These are phyloP conservation scores for Jacaranda copaia DNA, from an alignment of 257 asterid genomes.

Conservation along the genomic window DNA sequence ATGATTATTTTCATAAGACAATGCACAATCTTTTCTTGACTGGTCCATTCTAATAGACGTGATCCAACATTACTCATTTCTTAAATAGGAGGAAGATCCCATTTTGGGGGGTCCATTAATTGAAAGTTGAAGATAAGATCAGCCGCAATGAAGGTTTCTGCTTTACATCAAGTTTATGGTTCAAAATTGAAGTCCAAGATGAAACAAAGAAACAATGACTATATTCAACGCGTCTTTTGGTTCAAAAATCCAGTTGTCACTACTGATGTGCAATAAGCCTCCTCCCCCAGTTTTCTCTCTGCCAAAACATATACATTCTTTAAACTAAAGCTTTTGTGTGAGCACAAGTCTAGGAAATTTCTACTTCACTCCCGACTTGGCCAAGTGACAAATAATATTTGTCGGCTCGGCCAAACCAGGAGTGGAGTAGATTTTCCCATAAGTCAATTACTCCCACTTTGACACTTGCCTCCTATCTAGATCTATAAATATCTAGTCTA, in stretches of 20 bases:
- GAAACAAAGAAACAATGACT: too few relatives aligned
- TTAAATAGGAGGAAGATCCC: neutral
- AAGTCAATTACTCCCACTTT: neutral
- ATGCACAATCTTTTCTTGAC: neutral
- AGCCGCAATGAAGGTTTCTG: neutral
- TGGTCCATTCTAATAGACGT: neutral
- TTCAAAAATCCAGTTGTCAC: conserved; percentile 8
- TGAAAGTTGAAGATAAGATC: conserved; percentile 25
- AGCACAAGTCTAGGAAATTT: too few relatives aligned
- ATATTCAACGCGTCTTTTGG: conserved; percentile 1
- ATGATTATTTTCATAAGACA: neutral
- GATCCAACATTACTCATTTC: neutral
- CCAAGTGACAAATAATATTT: too few relatives aligned
- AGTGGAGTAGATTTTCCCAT: too few relatives aligned
- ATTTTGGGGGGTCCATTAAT: neutral
- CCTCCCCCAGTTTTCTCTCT: neutral
- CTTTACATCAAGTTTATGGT: neutral
- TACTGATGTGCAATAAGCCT: neutral
- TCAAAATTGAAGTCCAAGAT: too few relatives aligned
- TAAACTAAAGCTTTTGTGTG: too few relatives aligned
- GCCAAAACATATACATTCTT: neutral
- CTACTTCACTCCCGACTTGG: too few relatives aligned
- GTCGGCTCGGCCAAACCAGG: too few relatives aligned
- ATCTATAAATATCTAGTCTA: too few relatives aligned
- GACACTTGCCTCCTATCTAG: neutral